Evolutionary conservation across 345 rosid genomes (phyloP).

Genomic region (Anacardium occidentale): DNA sequence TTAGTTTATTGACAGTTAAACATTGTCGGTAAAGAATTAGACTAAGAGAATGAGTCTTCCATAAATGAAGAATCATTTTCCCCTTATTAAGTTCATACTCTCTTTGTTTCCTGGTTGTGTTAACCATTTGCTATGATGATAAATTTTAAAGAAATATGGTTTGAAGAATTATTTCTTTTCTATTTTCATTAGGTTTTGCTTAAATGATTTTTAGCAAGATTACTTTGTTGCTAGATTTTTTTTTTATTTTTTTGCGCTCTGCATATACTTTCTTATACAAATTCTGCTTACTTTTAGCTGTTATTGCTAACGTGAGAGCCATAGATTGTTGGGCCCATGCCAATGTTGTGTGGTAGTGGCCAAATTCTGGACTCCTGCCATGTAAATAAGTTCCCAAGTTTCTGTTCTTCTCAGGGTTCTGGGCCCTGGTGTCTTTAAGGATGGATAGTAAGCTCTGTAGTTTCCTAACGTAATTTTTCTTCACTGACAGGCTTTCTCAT

Average conservation of each 20-base stretch:
- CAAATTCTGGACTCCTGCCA: slow-evolving; percentile 18
- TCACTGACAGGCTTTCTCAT: slow-evolving; percentile 18
- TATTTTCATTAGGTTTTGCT: neutral
- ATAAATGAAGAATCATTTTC: neutral
- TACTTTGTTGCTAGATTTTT: neutral
- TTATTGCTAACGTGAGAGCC: slow-evolving; percentile 1
- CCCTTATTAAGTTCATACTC: neutral
- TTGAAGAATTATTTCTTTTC: neutral
- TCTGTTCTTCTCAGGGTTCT: slow-evolving; percentile 29
- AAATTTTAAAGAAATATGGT: neutral
- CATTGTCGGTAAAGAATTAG: neutral
- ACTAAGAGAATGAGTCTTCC: too few relatives aligned
- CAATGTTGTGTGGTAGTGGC: slow-evolving; percentile 12
- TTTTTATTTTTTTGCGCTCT: slow-evolving; percentile 14
- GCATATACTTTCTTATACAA: slow-evolving; percentile 1
- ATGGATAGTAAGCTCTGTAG: slow-evolving; percentile 13
- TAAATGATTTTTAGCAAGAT: neutral
- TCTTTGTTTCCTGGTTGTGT: neutral
- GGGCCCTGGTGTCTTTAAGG: slow-evolving; percentile 38
- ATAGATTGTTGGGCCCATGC: slow-evolving; percentile 22
- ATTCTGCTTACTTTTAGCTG: slow-evolving; percentile 1
- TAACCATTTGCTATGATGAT: neutral
- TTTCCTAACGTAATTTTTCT: slow-evolving; percentile 14
- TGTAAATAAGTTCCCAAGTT: slow-evolving; percentile 14
- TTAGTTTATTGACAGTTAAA: slow-evolving; percentile 1